These are phyloP conservation scores for Lotmaria passim DNA, from an alignment of 208 protist species.

Conservation along the genomic window DNA sequence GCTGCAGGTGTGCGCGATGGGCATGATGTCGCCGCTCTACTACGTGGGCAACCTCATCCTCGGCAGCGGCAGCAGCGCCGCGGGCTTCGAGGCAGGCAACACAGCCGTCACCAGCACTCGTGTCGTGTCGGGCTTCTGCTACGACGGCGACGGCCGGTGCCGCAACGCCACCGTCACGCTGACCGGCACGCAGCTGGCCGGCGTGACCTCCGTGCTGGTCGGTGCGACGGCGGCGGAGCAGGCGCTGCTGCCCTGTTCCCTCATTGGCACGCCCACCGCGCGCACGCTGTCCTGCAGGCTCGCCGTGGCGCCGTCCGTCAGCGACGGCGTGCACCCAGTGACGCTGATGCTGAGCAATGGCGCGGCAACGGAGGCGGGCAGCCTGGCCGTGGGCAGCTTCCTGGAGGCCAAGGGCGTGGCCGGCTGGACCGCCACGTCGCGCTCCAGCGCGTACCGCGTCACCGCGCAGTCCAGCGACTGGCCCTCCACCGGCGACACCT, in stretches of 20 bases:
- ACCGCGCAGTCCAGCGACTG: constrained; percentile 28
- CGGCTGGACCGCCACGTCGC: constrained; percentile 11
- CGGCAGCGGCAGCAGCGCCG: no score
- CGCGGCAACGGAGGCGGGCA: constrained; percentile 18
- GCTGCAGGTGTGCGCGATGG: constrained; percentile 32
- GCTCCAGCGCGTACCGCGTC: constrained; percentile 14
- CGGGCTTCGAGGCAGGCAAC: no score
- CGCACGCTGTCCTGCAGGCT: constrained; percentile 25
- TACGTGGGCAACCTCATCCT: constrained; percentile 33
- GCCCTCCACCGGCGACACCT: constrained; percentile 35
- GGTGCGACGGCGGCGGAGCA: constrained; percentile 8
- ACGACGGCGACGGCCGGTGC: neutral
- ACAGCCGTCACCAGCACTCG: constrained; percentile 15
- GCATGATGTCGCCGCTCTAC: constrained; percentile 32
- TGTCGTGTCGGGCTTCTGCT: no score
- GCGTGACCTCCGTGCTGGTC: constrained; percentile 14
- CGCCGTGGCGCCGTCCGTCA: neutral
- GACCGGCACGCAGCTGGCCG: constrained; percentile 8
- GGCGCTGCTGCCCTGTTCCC: constrained; percentile 7
- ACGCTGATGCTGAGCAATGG: constrained; percentile 14
- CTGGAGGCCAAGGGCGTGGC: neutral
- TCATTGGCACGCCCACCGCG: neutral
- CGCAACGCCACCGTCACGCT: constrained; percentile 20
- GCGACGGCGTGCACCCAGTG: constrained; percentile 25
- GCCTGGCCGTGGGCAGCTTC: constrained; percentile 13